A percentile compares a stretch with the other conserved stretches of the same genome.
phyloP scores from a whole-genome alignment of 2,329 filamentous ascomycete genomes.

The Endoconidiophora polonica region DNA sequence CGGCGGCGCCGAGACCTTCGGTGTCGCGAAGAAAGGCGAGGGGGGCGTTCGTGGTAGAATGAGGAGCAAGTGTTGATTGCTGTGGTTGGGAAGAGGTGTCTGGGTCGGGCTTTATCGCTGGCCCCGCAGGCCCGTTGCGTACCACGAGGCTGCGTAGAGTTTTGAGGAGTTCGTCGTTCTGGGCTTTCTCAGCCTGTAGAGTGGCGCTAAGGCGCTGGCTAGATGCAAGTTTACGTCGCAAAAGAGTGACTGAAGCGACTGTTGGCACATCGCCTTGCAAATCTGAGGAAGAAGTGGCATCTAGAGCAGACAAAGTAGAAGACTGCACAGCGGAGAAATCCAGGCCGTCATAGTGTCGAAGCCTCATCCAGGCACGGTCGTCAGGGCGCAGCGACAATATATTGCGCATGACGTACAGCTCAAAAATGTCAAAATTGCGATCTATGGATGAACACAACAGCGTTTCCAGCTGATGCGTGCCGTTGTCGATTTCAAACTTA shows the following conservation, averaged over 20 bases:
- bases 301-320: not conserved
- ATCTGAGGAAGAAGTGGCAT: not conserved
- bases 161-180: slow-evolving; percentile 54
- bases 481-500: slow-evolving; percentile 65
- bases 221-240: slow-evolving; percentile 59
- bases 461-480: slow-evolving; percentile 71
- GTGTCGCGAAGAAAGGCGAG: slow-evolving; percentile 43
- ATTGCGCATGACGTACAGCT: slow-evolving; percentile 82
- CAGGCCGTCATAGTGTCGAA: slow-evolving; percentile 68
- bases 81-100: slow-evolving; percentile 11
- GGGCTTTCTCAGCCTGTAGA: slow-evolving; percentile 50
- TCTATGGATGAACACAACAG: slow-evolving; percentile 67
- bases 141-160: slow-evolving; percentile 34
- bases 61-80: slow-evolving; percentile 3
- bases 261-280: slow-evolving; percentile 26
- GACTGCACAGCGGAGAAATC: slow-evolving; percentile 23
- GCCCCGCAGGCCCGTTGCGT: not conserved
- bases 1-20: slow-evolving; percentile 33
- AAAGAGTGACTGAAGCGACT: slow-evolving; percentile 50
- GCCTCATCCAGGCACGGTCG: slow-evolving; percentile 60
- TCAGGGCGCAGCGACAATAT: slow-evolving; percentile 53
- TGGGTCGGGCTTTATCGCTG: slow-evolving; percentile 17
- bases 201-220: slow-evolving; percentile 58
- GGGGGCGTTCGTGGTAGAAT: slow-evolving; percentile 15
- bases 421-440: slow-evolving; percentile 71